Conservation (phyloP, 1,284 basidiomycete genomes). For the Paramarasmius palmivorus region DNA sequence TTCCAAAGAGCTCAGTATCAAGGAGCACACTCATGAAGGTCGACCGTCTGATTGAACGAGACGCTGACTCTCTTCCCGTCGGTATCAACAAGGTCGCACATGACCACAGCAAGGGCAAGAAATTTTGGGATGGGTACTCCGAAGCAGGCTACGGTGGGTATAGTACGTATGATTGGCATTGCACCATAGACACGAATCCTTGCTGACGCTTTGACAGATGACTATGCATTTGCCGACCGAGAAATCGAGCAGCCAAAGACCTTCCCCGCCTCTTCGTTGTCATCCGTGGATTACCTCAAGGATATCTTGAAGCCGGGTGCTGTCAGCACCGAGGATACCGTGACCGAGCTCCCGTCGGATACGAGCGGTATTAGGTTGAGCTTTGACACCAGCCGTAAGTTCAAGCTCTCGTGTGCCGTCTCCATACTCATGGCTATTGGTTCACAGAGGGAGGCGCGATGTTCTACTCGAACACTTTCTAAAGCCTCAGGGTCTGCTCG, state of each 20-base stretch:
- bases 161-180: background rate
- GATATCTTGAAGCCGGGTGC: constrained; percentile 43
- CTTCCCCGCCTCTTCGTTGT: constrained; percentile 35
- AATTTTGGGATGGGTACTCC: constrained; percentile 59
- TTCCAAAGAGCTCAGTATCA: constrained; percentile 44
- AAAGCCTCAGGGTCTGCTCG: constrained; percentile 48
- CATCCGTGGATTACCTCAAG: constrained; percentile 46
- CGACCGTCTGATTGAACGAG: constrained; percentile 55
- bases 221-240: constrained; percentile 53
- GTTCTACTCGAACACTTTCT: constrained; percentile 64
- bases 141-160: constrained; percentile 55
- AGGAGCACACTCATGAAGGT: constrained; percentile 63
- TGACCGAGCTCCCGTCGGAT: constrained; percentile 54
- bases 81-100: constrained; percentile 53
- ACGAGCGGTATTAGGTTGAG: constrained; percentile 59
- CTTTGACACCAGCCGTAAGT: constrained; percentile 72
- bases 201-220: constrained; percentile 40
- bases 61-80: constrained; percentile 48
- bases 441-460: constrained; percentile 68
- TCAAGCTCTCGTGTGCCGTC: background rate
- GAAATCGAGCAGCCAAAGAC: constrained; percentile 36
- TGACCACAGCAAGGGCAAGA: constrained; percentile 45
- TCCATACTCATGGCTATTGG: background rate
- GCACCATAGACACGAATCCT: constrained; percentile 3
- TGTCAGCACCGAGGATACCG: constrained; percentile 32